Conservation (phyloP, 495 filamentous ascomycete genomes). For the Articulospora tetracladia region DNA sequence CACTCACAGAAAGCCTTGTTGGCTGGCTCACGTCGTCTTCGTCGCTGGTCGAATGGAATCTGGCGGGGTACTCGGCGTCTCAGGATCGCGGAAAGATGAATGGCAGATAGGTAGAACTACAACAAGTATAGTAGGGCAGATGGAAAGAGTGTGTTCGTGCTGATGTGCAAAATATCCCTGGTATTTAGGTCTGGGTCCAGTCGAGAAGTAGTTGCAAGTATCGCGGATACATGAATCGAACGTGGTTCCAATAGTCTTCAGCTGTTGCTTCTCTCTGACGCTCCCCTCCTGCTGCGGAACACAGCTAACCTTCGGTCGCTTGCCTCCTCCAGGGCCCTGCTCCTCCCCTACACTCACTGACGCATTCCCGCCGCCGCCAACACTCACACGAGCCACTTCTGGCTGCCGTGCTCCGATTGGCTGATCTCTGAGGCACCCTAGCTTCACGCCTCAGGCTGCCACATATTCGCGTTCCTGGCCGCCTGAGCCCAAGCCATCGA, state of each 20-base stretch:
- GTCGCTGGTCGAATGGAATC: not conserved
- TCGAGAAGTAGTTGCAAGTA: too few species aligned
- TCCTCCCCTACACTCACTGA: not conserved
- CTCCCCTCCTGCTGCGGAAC: too few species aligned
- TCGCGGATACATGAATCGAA: too few species aligned
- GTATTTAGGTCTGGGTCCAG: too few species aligned
- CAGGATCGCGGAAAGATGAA: not conserved
- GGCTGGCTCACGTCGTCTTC: not conserved
- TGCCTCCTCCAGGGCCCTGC: too few species aligned
- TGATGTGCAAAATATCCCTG: too few species aligned
- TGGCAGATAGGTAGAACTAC: not conserved
- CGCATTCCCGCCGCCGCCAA: not conserved
- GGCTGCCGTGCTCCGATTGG: not conserved
- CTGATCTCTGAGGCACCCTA: too few species aligned
- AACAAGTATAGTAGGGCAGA: too few species aligned
- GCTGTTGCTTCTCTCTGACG: too few species aligned
- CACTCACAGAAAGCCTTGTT: constrained; percentile 18
- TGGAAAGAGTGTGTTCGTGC: too few species aligned
- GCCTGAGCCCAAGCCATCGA: not conserved
- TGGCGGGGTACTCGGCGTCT: constrained; percentile 21
- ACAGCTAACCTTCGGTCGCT: too few species aligned
- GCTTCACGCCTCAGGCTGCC: not conserved
- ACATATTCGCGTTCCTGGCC: not conserved
- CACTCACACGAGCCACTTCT: not conserved
- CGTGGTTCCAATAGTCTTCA: too few species aligned